These are phyloP conservation scores for Paspalum vaginatum DNA, from an alignment of 176 grass and related monocot species.

Conservation along the genomic window DNA sequence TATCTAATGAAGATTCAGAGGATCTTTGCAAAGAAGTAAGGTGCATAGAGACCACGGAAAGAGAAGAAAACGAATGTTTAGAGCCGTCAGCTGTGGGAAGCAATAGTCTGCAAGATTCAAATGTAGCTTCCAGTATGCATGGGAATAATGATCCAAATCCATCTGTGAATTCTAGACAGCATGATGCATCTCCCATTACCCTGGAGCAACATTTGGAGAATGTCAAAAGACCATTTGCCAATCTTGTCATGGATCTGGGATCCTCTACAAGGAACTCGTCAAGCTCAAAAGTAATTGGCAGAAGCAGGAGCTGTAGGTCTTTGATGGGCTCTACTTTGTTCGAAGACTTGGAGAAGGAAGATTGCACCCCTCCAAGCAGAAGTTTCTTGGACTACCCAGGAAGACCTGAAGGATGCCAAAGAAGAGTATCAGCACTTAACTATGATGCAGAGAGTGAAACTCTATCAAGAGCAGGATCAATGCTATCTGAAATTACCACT, in stretches of 20 bases:
- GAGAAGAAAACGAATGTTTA: conserved; percentile 43
- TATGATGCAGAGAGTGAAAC: conserved; percentile 64
- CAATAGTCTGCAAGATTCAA: conserved; percentile 48
- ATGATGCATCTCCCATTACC: conserved; percentile 50
- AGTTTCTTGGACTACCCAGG: conserved; percentile 69
- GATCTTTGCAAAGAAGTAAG: conserved; percentile 92
- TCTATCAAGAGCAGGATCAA: conserved; percentile 71
- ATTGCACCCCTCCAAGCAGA: conserved; percentile 71
- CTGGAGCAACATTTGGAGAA: conserved; percentile 93
- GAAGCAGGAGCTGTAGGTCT: conserved; percentile 89
- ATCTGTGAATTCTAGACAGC: conserved; percentile 36
- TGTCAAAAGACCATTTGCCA: conserved; percentile 67
- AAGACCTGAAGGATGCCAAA: conserved; percentile 65
- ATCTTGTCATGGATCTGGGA: conserved; percentile 52
- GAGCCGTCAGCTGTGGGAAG: conserved; percentile 40
- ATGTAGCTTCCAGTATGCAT: conserved; percentile 30
- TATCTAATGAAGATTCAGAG: conserved; percentile 63
- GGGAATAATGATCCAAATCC: conserved; percentile 39
- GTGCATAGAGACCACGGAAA: conserved; percentile 76
- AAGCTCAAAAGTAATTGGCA: conserved; percentile 58
- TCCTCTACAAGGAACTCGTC: conserved; percentile 46
- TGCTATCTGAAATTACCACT: conserved; percentile 71
- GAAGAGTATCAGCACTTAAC: conserved; percentile 49
- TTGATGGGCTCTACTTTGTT: conserved; percentile 59
- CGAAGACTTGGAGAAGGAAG: conserved; percentile 54